Conservation (phyloP, 352 stramenopile genomes). For the Peronospora tabacina region DNA sequence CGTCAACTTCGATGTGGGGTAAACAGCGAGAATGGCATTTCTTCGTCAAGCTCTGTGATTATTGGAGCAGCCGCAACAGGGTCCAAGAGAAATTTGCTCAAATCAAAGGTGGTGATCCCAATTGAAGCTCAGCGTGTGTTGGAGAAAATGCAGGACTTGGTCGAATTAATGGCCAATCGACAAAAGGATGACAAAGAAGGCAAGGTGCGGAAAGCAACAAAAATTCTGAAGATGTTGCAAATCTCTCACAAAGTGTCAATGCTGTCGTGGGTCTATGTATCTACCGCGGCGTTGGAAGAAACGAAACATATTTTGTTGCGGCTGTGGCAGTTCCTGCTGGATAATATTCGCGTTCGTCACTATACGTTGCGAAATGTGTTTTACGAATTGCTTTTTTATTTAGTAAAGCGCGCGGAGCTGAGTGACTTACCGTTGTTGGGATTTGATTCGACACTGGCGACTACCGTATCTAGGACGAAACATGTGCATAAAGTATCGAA, state of each 20-base stretch:
- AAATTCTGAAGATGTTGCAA: constrained; percentile 87
- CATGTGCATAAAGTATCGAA: constrained; percentile 70
- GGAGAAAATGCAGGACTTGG: constrained; percentile 85
- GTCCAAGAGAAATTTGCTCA: constrained; percentile 55
- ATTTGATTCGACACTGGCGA: constrained; percentile 71
- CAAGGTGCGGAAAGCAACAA: constrained; percentile 85
- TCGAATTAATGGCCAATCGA: constrained; percentile 80
- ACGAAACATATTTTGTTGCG: constrained; percentile 81
- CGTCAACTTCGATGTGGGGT: constrained; percentile 79
- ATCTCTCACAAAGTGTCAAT: constrained; percentile 87
- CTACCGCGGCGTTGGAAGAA: constrained; percentile 73
- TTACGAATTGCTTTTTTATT: constrained; percentile 84
- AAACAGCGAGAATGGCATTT: constrained; percentile 85
- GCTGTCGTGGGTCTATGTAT: constrained; percentile 84
- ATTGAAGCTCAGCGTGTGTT: constrained; percentile 80
- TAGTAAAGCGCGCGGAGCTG: constrained; percentile 81
- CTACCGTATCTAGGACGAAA: constrained; percentile 56
- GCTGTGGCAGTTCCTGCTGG: constrained; percentile 82
- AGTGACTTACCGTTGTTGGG: constrained; percentile 77
- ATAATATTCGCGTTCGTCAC: constrained; percentile 87
- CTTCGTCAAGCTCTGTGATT: constrained; percentile 83
- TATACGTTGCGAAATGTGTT: constrained; percentile 87
- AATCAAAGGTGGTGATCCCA: constrained; percentile 76
- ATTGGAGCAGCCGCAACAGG: constrained; percentile 47
- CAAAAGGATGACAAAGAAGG: constrained; percentile 87